A percentile compares a stretch with the other conserved stretches of the same genome.
Evolutionary conservation across 306 rosid genomes (phyloP).

Genomic region (Crataegus laevigata): DNA sequence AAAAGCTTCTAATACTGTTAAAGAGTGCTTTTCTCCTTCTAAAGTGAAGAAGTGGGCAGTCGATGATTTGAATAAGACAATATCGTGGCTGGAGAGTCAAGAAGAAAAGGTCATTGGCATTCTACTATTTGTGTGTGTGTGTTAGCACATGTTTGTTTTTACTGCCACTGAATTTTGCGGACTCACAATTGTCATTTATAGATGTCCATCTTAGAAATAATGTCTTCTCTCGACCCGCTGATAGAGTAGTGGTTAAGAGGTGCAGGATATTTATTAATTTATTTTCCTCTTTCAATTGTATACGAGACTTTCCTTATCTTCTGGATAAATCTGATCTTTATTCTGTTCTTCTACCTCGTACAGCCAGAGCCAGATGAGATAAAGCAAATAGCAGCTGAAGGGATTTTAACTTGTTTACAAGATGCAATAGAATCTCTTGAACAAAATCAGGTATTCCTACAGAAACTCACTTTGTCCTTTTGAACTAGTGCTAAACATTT

Average conservation of each 20-base stretch:
- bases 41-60: slow-evolving; percentile 74
- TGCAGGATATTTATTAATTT: slow-evolving; percentile 4
- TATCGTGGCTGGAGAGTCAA: slow-evolving; percentile 87
- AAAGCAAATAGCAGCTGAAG: slow-evolving; percentile 76
- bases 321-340: slow-evolving; percentile 7
- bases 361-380: slow-evolving; percentile 85
- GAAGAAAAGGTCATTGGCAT: slow-evolving; percentile 68
- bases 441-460: slow-evolving; percentile 60
- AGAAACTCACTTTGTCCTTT: slow-evolving; percentile 4
- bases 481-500: neutral
- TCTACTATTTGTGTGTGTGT: neutral
- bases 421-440: slow-evolving; percentile 68
- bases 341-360: slow-evolving; percentile 20
- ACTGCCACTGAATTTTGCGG: neutral
- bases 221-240: slow-evolving; percentile 3
- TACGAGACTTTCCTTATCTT: slow-evolving; percentile 8
- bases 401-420: slow-evolving; percentile 84
- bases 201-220: neutral
- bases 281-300: slow-evolving; percentile 10
- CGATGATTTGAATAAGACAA: slow-evolving; percentile 59
- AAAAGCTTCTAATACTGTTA: slow-evolving; percentile 23
- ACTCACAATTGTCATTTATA: neutral
- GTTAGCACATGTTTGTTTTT: neutral
- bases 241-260: slow-evolving; percentile 10
- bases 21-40: slow-evolving; percentile 46